Percentiles rank a stretch among this genome's conserved stretches.
Evolutionary conservation across 257 asterid species (phyloP).

Genomic region (Solanum paucissectum): DNA sequence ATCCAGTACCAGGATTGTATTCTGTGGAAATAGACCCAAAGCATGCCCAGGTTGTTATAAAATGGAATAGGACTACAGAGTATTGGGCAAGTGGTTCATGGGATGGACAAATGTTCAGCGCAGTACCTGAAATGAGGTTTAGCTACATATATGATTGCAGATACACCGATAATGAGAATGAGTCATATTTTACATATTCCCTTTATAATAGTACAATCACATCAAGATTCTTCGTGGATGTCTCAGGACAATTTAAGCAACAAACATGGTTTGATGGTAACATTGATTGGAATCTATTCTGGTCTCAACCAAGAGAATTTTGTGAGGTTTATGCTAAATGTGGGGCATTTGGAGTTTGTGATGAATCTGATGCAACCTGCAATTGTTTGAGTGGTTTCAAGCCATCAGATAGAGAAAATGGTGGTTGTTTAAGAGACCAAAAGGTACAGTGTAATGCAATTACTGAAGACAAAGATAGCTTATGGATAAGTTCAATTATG

Average conservation of each 20-base stretch:
- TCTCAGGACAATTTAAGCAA: background rate
- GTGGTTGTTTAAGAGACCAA: conserved; percentile 4
- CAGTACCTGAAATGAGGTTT: conserved; percentile 23
- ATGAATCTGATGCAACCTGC: conserved; percentile 18
- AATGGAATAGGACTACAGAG: background rate
- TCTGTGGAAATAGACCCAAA: background rate
- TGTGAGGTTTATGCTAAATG: conserved; percentile 40
- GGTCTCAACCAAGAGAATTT: conserved; percentile 32
- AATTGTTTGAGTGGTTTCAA: conserved; percentile 26
- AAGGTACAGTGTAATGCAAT: background rate
- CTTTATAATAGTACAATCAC: background rate
- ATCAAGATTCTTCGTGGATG: conserved; percentile 18
- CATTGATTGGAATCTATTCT: conserved; percentile 26
- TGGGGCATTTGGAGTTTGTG: conserved; percentile 33
- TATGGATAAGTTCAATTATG: background rate
- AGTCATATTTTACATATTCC: conserved; percentile 26
- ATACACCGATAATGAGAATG: conserved; percentile 12
- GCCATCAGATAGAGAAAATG: background rate
- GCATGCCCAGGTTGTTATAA: background rate
- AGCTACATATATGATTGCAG: conserved; percentile 9
- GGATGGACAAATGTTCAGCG: background rate
- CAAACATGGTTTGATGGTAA: background rate
- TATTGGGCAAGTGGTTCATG: background rate
- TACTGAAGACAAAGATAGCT: background rate
- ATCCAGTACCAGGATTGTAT: background rate